phyloP scores from a whole-genome alignment of 306 rosid species.

The Adenanthera pavonina region DNA sequence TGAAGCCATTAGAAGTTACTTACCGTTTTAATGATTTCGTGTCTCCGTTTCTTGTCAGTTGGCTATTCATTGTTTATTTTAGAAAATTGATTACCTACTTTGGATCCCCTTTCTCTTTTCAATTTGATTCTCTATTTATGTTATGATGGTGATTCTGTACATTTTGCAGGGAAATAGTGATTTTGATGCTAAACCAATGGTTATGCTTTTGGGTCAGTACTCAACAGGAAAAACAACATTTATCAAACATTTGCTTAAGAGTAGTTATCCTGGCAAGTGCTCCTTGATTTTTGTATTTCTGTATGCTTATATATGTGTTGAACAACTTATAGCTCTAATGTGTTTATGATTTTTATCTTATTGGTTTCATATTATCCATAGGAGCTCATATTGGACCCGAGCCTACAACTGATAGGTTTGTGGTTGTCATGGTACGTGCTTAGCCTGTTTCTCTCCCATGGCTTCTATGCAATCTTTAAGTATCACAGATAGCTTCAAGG shows the following conservation, averaged over 20 bases:
- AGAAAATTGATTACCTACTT: neutral
- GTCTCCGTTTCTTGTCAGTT: slow-evolving; percentile 80
- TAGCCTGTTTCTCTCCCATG: slow-evolving; percentile 19
- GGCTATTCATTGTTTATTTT: neutral
- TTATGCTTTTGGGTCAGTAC: slow-evolving; percentile 97
- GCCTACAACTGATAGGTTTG: slow-evolving; percentile 98
- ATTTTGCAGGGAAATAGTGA: slow-evolving; percentile 84
- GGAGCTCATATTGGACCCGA: slow-evolving; percentile 99
- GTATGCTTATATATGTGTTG: slow-evolving; percentile 10
- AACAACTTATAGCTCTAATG: neutral
- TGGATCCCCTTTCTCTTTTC: neutral
- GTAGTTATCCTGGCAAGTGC: slow-evolving; percentile 86
- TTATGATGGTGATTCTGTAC: slow-evolving; percentile 24
- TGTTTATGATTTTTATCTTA: slow-evolving; percentile 23
- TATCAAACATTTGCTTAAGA: slow-evolving; percentile 82
- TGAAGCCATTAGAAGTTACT: slow-evolving; percentile 89
- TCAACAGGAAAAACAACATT: slow-evolving; percentile 98
- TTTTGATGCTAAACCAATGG: slow-evolving; percentile 98
- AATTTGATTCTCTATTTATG: slow-evolving; percentile 3
- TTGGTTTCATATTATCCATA: slow-evolving; percentile 38
- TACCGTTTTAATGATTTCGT: slow-evolving; percentile 83
- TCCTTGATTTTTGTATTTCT: neutral
- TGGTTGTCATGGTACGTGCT: slow-evolving; percentile 87
- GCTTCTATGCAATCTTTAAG: slow-evolving; percentile 10
- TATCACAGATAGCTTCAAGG: neutral